Conservation (phyloP, 1,139 yeast genomes). For the Kodamaea sp. region DNA sequence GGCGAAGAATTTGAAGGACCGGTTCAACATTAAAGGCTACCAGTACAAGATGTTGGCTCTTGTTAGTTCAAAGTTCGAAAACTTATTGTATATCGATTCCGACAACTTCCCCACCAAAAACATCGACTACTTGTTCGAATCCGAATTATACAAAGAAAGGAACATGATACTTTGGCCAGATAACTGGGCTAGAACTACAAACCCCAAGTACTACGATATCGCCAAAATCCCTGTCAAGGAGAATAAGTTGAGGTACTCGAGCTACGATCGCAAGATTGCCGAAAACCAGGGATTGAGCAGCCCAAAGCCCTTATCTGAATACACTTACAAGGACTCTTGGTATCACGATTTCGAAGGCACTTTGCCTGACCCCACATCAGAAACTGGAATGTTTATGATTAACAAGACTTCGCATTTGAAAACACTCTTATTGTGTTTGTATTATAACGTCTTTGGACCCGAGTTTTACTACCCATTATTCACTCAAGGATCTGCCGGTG, state of each 20-base stretch:
- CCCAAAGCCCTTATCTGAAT: constrained; percentile 31
- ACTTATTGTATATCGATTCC: constrained; percentile 63
- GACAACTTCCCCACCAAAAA: constrained; percentile 63
- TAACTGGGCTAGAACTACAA: constrained; percentile 52
- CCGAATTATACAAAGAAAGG: constrained; percentile 39
- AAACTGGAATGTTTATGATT: constrained; percentile 62
- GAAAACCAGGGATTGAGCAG: constrained; percentile 19
- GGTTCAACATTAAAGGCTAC: constrained; percentile 51
- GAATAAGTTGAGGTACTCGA: constrained; percentile 36
- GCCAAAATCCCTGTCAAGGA: constrained; percentile 41
- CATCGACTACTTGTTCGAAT: constrained; percentile 51
- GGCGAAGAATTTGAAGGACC: constrained; percentile 21
- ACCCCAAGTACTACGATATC: constrained; percentile 48
- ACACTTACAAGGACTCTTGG: constrained; percentile 35
- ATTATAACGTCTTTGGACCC: constrained; percentile 64
- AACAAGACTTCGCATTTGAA: constrained; percentile 53
- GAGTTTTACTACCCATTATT: constrained; percentile 58
- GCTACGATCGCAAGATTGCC: constrained; percentile 31
- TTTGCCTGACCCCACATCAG: constrained; percentile 63
- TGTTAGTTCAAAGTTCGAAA: constrained; percentile 58
- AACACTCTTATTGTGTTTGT: constrained; percentile 53
- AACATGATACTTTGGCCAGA: constrained; percentile 55
- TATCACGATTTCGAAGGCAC: constrained; percentile 61
- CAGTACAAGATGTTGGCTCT: constrained; percentile 67
- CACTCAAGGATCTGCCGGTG: constrained; percentile 71